A percentile compares a stretch with the other conserved stretches of the same genome.
Conservation (phyloP, 306 rosid species). For the Carpinus viminea region DNA sequence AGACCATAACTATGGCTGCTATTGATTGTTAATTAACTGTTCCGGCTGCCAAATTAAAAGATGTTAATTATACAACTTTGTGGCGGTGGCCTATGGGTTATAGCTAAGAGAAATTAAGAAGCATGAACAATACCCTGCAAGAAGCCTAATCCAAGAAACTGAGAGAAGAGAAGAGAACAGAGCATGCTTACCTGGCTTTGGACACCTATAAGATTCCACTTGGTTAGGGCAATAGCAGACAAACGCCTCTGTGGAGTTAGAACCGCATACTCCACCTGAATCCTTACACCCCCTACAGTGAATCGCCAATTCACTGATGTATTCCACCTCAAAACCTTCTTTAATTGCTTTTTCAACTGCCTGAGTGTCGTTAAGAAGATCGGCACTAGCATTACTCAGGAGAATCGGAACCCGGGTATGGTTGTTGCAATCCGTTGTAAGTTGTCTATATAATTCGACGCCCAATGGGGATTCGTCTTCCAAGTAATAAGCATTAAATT, state of each 20-base stretch:
- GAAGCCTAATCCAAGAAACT: not conserved
- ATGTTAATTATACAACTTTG: no score
- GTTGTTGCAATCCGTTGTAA: not conserved
- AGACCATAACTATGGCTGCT: no score
- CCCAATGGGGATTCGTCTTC: not conserved
- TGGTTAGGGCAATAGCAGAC: not conserved
- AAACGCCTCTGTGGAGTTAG: not conserved
- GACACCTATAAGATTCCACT: not conserved
- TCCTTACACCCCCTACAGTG: slow-evolving; percentile 11
- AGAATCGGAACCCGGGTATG: not conserved
- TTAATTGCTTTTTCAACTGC: not conserved
- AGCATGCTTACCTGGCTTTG: not conserved
- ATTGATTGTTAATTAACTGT: no score
- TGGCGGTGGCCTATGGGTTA: no score
- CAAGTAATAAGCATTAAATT: not conserved
- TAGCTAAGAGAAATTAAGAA: no score
- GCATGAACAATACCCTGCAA: no score
- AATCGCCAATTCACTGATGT: not conserved
- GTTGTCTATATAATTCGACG: fast-evolving
- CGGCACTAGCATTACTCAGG: not conserved
- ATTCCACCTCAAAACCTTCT: not conserved
- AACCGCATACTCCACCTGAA: not conserved
- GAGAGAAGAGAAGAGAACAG: not conserved
- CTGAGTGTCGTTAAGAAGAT: not conserved
- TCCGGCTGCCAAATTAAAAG: no score